Base-by-base conservation (phyloP, 257 asterid species). In the Jaltomata sinuosa region DNA sequence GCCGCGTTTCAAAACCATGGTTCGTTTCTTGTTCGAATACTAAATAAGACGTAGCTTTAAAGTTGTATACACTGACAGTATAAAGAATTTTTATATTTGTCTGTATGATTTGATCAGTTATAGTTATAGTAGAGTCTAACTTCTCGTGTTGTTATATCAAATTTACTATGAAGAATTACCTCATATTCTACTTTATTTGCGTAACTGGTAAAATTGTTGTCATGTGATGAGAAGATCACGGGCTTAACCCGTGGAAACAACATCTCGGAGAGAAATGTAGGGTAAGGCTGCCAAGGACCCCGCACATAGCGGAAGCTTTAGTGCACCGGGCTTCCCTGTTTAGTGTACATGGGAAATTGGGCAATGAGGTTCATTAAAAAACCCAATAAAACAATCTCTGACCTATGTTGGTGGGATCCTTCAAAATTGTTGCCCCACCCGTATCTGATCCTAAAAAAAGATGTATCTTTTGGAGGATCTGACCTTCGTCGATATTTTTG, bases 1-100 rank as follows among this genome's bases (percentile, higher is more conserved):
- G 98, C 99, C 72, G 97, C 99, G 76, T 80, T 94, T 54, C 91
- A 90, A 86, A 85, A 87, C 67, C 94, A 79, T 21, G 93, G 99
- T 95, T 79, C 0, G 79, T 54, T 42, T 72, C 14, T 19, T 22
- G 55, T 55, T 8, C 40, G 19, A 50, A 16, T 52, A 52, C 22
- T 52, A 3, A 16, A 18, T 52, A 52, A 52, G 59, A 52, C 18
- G 18, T 52, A 16, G 59, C 22, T 16, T 4, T 52, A 5, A 52
- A 52, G 22, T 52, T 52, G 59, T 16, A 52, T 52, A 6, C n/a
- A 16, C 22, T 52, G 5, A 16, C 8, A 1, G 55, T 50, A 4
- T 50, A 50, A 50, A 50, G 6, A 50, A 15, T 50, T 14, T 50
- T 14, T 14, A 50, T 15, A 14, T 1, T n/a, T 15, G 21, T 15